phyloP scores from a whole-genome alignment of 306 rosid genomes.

The Gleditsia sinensis region DNA sequence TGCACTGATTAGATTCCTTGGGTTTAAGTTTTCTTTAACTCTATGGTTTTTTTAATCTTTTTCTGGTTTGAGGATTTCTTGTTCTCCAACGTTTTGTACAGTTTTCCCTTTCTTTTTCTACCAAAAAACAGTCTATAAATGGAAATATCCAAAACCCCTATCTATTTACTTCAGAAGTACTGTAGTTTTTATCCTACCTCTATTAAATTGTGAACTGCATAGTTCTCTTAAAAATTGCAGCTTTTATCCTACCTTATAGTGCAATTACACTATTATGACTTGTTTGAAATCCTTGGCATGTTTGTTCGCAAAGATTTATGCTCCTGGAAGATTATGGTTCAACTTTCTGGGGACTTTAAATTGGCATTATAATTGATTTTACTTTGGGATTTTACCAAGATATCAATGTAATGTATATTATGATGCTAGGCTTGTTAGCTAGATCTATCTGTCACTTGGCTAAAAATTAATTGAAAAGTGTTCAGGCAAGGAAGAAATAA shows the following conservation, averaged over 20 bases:
- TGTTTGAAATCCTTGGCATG: conserved; percentile 17
- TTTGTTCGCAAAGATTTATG: not conserved
- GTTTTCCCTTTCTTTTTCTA: no score
- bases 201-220: not conserved
- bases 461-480: not conserved
- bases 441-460: not conserved
- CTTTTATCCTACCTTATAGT: no score
- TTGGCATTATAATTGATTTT: not conserved
- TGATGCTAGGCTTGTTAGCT: conserved; percentile 4
- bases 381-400: not conserved
- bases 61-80: no score
- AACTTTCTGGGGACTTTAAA: not conserved
- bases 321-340: not conserved
- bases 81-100: no score
- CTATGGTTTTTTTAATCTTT: no score
- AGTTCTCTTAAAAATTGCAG: conserved; percentile 20
- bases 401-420: not conserved
- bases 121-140: not conserved
- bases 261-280: not conserved
- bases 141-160: not conserved
- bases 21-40: no score
- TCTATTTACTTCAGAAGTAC: not conserved
- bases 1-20: no score
- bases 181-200: conserved; percentile 4
- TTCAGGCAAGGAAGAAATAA: conserved; percentile 9